Percentiles rank a stretch among this genome's conserved stretches.
Conservation (phyloP, 2,329 filamentous ascomycete species). For the Aspergillus piperis region DNA sequence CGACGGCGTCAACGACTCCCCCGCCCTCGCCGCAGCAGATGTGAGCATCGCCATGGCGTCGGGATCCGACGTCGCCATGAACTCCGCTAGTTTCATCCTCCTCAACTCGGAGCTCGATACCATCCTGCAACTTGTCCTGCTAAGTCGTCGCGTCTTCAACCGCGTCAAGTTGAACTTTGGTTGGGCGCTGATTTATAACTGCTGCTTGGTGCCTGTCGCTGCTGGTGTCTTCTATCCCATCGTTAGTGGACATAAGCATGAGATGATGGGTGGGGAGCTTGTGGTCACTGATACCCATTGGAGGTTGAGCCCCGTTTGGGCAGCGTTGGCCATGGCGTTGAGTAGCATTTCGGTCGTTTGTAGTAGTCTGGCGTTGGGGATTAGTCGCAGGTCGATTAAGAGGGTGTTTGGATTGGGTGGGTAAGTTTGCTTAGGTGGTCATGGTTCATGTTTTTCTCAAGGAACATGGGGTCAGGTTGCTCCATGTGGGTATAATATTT, state of each 20-base stretch:
- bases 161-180: slow-evolving; percentile 82
- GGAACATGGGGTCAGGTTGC: too few species aligned
- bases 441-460: too few species aligned
- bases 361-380: slow-evolving; percentile 74
- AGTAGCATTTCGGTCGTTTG: slow-evolving; percentile 87
- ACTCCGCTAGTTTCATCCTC: slow-evolving; percentile 78
- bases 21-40: slow-evolving; percentile 76
- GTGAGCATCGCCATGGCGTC: slow-evolving; percentile 80
- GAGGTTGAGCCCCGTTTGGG: slow-evolving; percentile 65
- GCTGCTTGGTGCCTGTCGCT: slow-evolving; percentile 74
- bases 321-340: slow-evolving; percentile 85
- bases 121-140: slow-evolving; percentile 71
- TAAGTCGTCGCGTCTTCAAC: slow-evolving; percentile 71
- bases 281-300: slow-evolving; percentile 39
- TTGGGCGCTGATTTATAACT: slow-evolving; percentile 83
- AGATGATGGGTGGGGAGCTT: slow-evolving; percentile 35
- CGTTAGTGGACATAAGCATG: slow-evolving; percentile 41
- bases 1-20: slow-evolving; percentile 84
- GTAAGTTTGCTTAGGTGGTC: not conserved
- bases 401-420: slow-evolving; percentile 18
- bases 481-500: too few species aligned
- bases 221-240: slow-evolving; percentile 75
- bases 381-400: slow-evolving; percentile 32
- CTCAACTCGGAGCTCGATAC: slow-evolving; percentile 69
- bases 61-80: slow-evolving; percentile 80